A percentile compares a stretch with the other conserved stretches of the same genome.
phyloP scores from a whole-genome alignment of 129 eudicot genomes.

The Silybum marianum region DNA sequence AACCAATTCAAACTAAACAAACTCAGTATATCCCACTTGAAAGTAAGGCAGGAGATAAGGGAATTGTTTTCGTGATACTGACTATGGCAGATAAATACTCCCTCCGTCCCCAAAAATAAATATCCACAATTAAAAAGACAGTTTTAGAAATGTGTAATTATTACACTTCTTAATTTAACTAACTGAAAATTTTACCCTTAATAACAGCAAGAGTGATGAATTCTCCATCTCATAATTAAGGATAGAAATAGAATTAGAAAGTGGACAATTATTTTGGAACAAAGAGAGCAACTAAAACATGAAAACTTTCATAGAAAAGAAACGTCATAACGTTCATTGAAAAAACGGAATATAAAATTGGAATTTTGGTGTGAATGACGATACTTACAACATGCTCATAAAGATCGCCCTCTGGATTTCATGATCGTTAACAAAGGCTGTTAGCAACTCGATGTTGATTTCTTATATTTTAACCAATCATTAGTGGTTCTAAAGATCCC shows the following conservation, averaged over 20 bases:
- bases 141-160: too few species aligned
- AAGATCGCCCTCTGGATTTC: background rate
- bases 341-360: background rate
- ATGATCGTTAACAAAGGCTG: constrained; percentile 1
- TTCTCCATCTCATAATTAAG: too few species aligned
- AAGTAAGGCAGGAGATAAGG: too few species aligned
- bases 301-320: background rate
- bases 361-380: background rate
- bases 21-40: too few species aligned
- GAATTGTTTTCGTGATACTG: background rate
- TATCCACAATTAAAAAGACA: too few species aligned
- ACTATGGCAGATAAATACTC: constrained; percentile 10
- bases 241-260: too few species aligned
- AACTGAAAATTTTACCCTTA: background rate
- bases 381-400: constrained; percentile 21
- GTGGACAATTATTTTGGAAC: background rate
- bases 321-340: background rate
- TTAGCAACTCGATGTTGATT: background rate
- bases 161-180: too few species aligned
- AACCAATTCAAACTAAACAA: too few species aligned
- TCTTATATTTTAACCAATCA: constrained; percentile 25
- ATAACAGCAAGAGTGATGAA: too few species aligned
- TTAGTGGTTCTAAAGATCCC: constrained; percentile 86
- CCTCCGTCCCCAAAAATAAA: too few species aligned
- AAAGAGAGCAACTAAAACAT: background rate